Evolutionary conservation across 306 rosid species (phyloP).

Genomic region (Vicia faba): DNA sequence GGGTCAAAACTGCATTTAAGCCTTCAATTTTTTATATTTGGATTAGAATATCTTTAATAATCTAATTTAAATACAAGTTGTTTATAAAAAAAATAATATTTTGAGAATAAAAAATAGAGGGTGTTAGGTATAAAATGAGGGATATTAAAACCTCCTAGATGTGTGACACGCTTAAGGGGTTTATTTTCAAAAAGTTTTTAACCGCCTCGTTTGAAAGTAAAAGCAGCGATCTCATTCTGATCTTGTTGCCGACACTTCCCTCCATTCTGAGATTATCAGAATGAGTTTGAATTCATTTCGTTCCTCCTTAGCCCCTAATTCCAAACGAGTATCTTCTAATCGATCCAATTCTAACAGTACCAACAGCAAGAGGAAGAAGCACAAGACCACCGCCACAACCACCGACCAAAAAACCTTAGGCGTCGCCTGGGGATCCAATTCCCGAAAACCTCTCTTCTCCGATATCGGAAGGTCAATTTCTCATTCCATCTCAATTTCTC

Average conservation of each 20-base stretch:
- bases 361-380: conserved; percentile 34
- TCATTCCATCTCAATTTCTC: conserved; percentile 1
- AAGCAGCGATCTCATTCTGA: not conserved
- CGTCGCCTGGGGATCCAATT: conserved; percentile 75
- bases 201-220: not conserved
- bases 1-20: no score
- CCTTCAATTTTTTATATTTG: no score
- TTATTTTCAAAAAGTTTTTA: no score
- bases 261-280: not conserved
- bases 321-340: conserved; percentile 59
- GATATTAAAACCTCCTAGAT: no score
- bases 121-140: no score
- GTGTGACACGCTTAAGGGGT: no score
- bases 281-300: conserved; percentile 69
- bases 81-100: no score
- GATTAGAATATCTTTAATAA: no score
- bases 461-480: conserved; percentile 60
- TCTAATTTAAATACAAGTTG: no score
- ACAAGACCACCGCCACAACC: conserved; percentile 33
- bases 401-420: conserved; percentile 82
- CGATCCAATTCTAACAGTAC: conserved; percentile 33
- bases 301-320: conserved; percentile 51
- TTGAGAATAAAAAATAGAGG: no score
- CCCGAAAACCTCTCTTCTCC: conserved; percentile 64
- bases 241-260: not conserved